phyloP scores from a whole-genome alignment of 2,329 filamentous ascomycete species.

The Fusarium dlaminii region DNA sequence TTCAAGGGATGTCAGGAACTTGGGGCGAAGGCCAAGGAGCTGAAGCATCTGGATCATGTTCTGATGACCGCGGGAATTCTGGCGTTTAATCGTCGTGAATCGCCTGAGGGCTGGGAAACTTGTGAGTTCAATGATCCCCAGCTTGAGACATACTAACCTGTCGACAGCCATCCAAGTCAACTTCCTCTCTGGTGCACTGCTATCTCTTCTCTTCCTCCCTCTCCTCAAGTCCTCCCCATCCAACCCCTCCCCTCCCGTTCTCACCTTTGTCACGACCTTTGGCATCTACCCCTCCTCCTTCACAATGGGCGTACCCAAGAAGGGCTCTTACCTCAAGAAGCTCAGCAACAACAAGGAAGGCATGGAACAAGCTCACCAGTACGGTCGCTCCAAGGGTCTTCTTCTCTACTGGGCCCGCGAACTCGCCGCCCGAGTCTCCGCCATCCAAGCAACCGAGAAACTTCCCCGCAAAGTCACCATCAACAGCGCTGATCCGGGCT shows the following conservation, averaged over 20 bases:
- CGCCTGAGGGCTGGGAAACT: slow-evolving; percentile 52
- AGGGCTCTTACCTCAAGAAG: slow-evolving; percentile 47
- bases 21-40: slow-evolving; percentile 39
- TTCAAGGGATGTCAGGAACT: slow-evolving; percentile 48
- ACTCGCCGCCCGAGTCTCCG: slow-evolving; percentile 44
- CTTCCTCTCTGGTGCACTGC: slow-evolving; percentile 48
- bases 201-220: slow-evolving; percentile 47
- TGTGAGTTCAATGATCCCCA: slow-evolving; percentile 34
- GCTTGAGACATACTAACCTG: background rate
- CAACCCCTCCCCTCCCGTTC: slow-evolving; percentile 47
- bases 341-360: slow-evolving; percentile 51
- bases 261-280: slow-evolving; percentile 52
- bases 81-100: slow-evolving; percentile 48
- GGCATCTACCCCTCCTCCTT: slow-evolving; percentile 51
- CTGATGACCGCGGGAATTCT: slow-evolving; percentile 51
- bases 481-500: slow-evolving; percentile 52
- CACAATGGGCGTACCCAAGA: slow-evolving; percentile 48
- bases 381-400: slow-evolving; percentile 50
- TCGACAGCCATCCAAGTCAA: slow-evolving; percentile 49
- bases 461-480: slow-evolving; percentile 46
- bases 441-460: slow-evolving; percentile 23
- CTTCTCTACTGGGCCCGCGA: slow-evolving; percentile 51
- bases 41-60: slow-evolving; percentile 48
- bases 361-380: slow-evolving; percentile 50
- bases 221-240: slow-evolving; percentile 45